These are phyloP conservation scores for Cyclotella sp. DNA, from an alignment of 108 stramenopile species.

Conservation along the genomic window DNA sequence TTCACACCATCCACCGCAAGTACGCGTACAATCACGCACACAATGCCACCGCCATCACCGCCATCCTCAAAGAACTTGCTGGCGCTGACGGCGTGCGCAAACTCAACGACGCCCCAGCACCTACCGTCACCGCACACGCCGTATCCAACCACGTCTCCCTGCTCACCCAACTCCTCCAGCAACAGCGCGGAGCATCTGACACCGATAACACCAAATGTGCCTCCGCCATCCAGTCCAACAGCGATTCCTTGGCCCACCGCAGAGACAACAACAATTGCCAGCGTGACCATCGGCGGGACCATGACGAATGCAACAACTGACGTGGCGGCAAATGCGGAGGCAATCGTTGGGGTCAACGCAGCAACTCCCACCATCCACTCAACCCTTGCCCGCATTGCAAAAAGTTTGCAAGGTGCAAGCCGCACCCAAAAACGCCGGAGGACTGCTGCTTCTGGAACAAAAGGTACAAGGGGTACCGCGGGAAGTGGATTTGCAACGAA, in stretches of 20 bases:
- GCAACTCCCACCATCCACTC: too few species aligned
- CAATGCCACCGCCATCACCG: neutral
- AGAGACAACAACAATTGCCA: too few species aligned
- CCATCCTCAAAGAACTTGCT: neutral
- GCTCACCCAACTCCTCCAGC: neutral
- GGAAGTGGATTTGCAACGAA: too few species aligned
- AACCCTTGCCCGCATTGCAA: too few species aligned
- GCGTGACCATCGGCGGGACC: too few species aligned
- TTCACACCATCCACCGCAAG: neutral
- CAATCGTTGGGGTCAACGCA: too few species aligned
- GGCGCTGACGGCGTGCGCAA: constrained; percentile 2
- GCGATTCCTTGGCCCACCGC: neutral
- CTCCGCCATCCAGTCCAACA: neutral
- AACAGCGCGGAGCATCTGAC: neutral
- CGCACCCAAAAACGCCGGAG: too few species aligned
- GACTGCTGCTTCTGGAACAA: too few species aligned
- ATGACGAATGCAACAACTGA: too few species aligned
- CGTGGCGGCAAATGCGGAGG: too few species aligned
- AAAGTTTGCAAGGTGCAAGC: too few species aligned
- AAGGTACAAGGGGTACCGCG: too few species aligned
- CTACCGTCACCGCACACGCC: neutral
- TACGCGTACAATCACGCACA: neutral
- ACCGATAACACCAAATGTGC: neutral
- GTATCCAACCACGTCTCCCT: neutral
- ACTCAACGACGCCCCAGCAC: constrained; percentile 7